phyloP scores from a whole-genome alignment of 2,329 filamentous ascomycete species.

The Pseudogymnoascus sp. region DNA sequence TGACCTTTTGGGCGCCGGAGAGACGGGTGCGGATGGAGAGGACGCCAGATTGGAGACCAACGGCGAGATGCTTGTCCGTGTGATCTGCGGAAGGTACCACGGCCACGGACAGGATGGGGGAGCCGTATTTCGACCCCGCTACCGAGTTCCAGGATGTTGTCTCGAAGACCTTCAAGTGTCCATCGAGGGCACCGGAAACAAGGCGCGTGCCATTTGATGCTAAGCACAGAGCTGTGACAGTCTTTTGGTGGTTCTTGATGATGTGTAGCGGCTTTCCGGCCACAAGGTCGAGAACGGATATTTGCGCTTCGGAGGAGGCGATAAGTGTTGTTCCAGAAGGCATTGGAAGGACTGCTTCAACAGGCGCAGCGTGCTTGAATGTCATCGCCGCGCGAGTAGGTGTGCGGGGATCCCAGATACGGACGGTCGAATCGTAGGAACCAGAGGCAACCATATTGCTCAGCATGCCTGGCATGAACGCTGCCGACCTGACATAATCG shows the following conservation, averaged over 20 bases:
- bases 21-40: slow-evolving; percentile 85
- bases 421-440: slow-evolving; percentile 89
- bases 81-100: slow-evolving; percentile 59
- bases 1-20: slow-evolving; percentile 70
- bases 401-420: slow-evolving; percentile 83
- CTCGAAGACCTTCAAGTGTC: slow-evolving; percentile 95
- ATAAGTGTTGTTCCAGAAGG: slow-evolving; percentile 80
- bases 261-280: slow-evolving; percentile 81
- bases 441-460: slow-evolving; percentile 75
- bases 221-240: slow-evolving; percentile 78
- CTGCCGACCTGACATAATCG: slow-evolving; percentile 85
- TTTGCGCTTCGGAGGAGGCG: slow-evolving; percentile 75
- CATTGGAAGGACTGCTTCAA: slow-evolving; percentile 84
- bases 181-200: slow-evolving; percentile 83
- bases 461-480: slow-evolving; percentile 69
- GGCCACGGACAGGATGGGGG: slow-evolving; percentile 76
- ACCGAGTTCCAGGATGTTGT: slow-evolving; percentile 93
- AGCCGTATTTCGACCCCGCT: slow-evolving; percentile 87
- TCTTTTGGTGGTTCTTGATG: slow-evolving; percentile 95
- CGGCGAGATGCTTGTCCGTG: slow-evolving; percentile 86
- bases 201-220: slow-evolving; percentile 75
- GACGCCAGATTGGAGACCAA: slow-evolving; percentile 92
- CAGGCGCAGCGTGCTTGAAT: slow-evolving; percentile 85
- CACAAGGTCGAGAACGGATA: slow-evolving; percentile 87
- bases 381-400: slow-evolving; percentile 70